Evolutionary conservation across 257 asterid genomes (phyloP).

Genomic region (Penstemon newberryi): DNA sequence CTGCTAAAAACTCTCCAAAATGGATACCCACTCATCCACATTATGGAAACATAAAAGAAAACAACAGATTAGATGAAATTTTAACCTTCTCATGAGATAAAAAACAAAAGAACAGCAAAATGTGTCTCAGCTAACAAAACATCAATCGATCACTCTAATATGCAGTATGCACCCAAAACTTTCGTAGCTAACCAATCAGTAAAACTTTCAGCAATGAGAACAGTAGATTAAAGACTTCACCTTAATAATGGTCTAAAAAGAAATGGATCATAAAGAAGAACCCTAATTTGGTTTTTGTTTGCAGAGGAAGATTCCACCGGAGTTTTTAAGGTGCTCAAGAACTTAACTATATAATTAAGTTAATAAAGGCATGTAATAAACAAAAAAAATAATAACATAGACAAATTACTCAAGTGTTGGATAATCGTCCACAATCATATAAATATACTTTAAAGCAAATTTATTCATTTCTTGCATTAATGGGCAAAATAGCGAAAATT

Average conservation of each 20-base stretch:
- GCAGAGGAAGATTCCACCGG: too few relatives aligned
- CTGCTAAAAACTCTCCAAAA: too few relatives aligned
- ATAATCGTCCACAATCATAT: constrained; percentile 2
- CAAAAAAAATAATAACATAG: constrained; percentile 14
- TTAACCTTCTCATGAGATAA: not conserved
- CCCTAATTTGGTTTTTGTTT: too few relatives aligned
- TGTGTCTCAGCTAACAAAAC: constrained; percentile 5
- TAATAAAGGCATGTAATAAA: too few relatives aligned
- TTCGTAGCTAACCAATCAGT: not conserved
- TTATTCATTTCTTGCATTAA: not conserved
- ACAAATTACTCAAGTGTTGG: constrained; percentile 6
- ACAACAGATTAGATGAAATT: too few relatives aligned
- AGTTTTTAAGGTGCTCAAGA: constrained; percentile 11
- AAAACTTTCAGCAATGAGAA: too few relatives aligned
- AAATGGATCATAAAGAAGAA: too few relatives aligned
- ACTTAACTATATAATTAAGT: constrained; percentile 1
- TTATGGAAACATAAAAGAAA: too few relatives aligned
- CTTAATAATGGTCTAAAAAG: too few relatives aligned
- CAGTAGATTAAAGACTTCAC: too few relatives aligned
- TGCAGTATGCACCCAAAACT: constrained; percentile 9
- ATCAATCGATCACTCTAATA: not conserved
- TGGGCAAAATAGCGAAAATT: not conserved
- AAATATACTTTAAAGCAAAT: too few relatives aligned
- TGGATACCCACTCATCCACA: too few relatives aligned
- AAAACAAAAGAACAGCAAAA: not conserved